Evolutionary conservation across 2,329 filamentous ascomycete genomes (phyloP), one percentile per base, ranked within the genome.

Genomic region (Chaetoscypha palmicola): DNA sequence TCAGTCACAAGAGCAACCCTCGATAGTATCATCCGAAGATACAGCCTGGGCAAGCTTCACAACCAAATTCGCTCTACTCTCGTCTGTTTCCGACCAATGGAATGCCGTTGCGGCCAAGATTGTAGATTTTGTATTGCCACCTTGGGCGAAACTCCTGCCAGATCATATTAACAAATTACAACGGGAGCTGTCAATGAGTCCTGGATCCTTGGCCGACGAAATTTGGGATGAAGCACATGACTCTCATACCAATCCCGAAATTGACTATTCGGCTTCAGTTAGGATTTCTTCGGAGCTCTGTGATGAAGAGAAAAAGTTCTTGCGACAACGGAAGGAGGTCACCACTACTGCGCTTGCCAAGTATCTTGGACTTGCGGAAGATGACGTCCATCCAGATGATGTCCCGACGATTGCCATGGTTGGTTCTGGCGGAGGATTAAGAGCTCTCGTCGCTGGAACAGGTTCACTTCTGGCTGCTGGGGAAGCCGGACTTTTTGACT

Each of bases 151-250:
- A 51, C 62, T 78, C 32, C 68, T 96, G 14, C 90, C 90, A 0
- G 81, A 72, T 2, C 88, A 86, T 43, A 69, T 94, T 43, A 74
- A 77, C 48, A 96, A 95, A 63, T 74, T 97, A 24, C 89, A 95
- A 61, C 77, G 78, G 17, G 91, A 97, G 65, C 71, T 96, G 12
- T 92, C 87, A 24, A 83, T 92, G 79, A 79, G 83, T 0, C 86
- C 88, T 0, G 91, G 89, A 1, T 94, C 89, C 0, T 69, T 98
- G 32, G 88, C 91, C 10, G 84, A 94, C 59, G 86, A 96, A 54
- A 92, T 98, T 46, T 97, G 92, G 92, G 72, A 74, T 51, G 91
- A 97, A 57, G 88, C 92, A 1, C 85, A 89, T 46, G 86, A 97
- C 59, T 79, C 89, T 0, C 71, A 79, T 37, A 71, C 86, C 50